Base-by-base conservation (phyloP, 2,329 filamentous ascomycete genomes). In the Westerdykella aurantiaca region DNA sequence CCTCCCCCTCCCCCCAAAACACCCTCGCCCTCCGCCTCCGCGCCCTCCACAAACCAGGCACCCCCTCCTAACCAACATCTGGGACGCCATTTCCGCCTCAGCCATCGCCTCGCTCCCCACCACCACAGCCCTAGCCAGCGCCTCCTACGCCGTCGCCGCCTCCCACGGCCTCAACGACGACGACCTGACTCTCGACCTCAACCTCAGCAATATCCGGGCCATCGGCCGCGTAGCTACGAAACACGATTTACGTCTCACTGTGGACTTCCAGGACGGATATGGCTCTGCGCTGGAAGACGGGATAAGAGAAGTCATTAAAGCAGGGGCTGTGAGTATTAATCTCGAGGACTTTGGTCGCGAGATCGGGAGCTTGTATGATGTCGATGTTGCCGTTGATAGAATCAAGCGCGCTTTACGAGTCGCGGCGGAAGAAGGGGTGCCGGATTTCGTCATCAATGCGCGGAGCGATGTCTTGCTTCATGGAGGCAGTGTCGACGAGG, bases 251-350 rank as follows among this genome's bases (percentile, higher is more conserved):
- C 77, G 78, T 0, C 58, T 83, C 0, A 77, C 74, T 0, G 76
- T 75, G 5, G 80, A 83, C 53, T 57, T 82, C 2, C 79, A 82
- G 58, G 80, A 83, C 52, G 80, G 79, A 0, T 83, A 81, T 48
- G 59, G 53, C 9, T 74, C 73, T 2, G 60, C 70, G 16, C 68
- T 79, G 2, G 70, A 65, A 5, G 68, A 72, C 4, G 73, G 69
- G 0, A 66, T 81, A 2, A 57, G 60, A 5, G 56, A 55, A 2
- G 66, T 75, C 1, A 71, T 82, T n/a, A 57, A 67, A 2, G 46
- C 73, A 0, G 80, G 79, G 0, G 79, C 70, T 0, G 75, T 76
- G 1, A 79, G 80, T 0, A 75, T 73, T 38, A 83, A 83, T 52
- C 69, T 83, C 2, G 80, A 83, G 47, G 80, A 83, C 44, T 69